Percentiles rank a stretch among this genome's conserved stretches.
These are phyloP conservation scores for Arabidopsis arenosa DNA, from an alignment of 345 rosid genomes.

Conservation along the genomic window DNA sequence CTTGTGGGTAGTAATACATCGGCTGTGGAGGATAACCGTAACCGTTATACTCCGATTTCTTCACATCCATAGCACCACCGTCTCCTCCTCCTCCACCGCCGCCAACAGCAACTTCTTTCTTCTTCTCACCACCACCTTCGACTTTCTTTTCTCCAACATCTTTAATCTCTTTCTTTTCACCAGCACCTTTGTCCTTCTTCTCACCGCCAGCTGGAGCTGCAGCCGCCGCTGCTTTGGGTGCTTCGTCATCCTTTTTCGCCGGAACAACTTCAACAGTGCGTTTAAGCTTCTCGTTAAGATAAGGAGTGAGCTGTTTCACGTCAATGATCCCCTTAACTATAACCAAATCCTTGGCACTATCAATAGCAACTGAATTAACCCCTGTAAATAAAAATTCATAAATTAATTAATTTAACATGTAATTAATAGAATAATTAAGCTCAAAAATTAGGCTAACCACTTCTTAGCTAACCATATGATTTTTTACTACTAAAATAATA, in stretches of 20 bases:
- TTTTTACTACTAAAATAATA: conserved; percentile 26
- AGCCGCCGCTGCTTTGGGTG: conserved; percentile 3
- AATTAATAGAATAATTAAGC: conserved; percentile 16
- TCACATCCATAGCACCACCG: conserved; percentile 55
- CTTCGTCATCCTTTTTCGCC: conserved; percentile 49
- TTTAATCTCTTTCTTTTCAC: conserved; percentile 49
- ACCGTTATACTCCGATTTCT: conserved; percentile 57
- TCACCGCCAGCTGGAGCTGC: conserved; percentile 42
- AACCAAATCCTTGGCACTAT: conserved; percentile 67
- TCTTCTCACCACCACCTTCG: conserved; percentile 40
- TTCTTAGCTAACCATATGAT: conserved; percentile 29
- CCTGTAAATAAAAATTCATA: conserved; percentile 51
- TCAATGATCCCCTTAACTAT: conserved; percentile 80
- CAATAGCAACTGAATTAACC: conserved; percentile 60
- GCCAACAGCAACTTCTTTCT: conserved; percentile 40
- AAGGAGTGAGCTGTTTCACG: conserved; percentile 55
- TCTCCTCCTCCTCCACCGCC: conserved; percentile 38
- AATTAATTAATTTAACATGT: conserved; percentile 8
- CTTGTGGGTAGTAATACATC: conserved; percentile 55
- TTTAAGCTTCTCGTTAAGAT: conserved; percentile 62
- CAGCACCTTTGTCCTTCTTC: conserved; percentile 47
- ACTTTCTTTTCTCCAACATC: conserved; percentile 38
- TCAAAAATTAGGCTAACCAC: conserved; percentile 37
- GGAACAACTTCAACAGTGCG: conserved; percentile 72
- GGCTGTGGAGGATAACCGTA: conserved; percentile 49